Conservation (phyloP, 331 rosid genomes). For the Rosa hybrid region DNA sequence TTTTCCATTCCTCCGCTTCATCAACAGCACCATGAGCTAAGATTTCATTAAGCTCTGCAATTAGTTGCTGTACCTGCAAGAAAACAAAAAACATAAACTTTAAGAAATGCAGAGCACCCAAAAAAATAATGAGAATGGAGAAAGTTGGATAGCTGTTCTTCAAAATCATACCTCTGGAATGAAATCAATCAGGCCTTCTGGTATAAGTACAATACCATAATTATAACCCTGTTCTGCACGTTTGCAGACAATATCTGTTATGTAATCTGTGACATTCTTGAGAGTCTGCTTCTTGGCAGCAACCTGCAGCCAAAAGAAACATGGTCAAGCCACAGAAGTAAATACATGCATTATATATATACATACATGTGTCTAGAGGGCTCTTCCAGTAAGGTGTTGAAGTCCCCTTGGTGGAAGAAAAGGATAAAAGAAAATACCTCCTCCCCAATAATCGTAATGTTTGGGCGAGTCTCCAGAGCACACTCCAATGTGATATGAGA, state of each 20-base stretch:
- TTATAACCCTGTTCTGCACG: constrained; percentile 26
- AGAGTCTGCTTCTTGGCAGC: constrained; percentile 32
- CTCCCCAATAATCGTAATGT: constrained; percentile 28
- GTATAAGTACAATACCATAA: constrained; percentile 28
- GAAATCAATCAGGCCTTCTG: constrained; percentile 32
- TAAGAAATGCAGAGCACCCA: not conserved
- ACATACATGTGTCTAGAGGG: not conserved
- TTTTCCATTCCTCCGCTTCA: constrained; percentile 27
- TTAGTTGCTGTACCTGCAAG: constrained; percentile 28
- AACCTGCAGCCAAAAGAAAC: not conserved
- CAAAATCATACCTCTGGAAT: constrained; percentile 23
- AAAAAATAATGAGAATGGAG: not conserved
- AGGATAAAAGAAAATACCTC: constrained; percentile 5
- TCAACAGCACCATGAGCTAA: constrained; percentile 29
- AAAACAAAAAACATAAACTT: not conserved
- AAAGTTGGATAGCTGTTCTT: not conserved
- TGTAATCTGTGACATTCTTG: constrained; percentile 22
- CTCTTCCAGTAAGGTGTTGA: not conserved
- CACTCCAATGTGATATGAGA: constrained; percentile 30
- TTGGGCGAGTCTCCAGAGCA: constrained; percentile 30
- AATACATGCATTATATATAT: not conserved
- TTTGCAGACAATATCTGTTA: constrained; percentile 26
- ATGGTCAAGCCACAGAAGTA: not conserved
- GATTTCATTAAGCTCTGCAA: constrained; percentile 26
- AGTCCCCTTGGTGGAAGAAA: not conserved